Evolutionary conservation across 352 stramenopile genomes (phyloP).

Genomic region (Elongisporangium senticosum): DNA sequence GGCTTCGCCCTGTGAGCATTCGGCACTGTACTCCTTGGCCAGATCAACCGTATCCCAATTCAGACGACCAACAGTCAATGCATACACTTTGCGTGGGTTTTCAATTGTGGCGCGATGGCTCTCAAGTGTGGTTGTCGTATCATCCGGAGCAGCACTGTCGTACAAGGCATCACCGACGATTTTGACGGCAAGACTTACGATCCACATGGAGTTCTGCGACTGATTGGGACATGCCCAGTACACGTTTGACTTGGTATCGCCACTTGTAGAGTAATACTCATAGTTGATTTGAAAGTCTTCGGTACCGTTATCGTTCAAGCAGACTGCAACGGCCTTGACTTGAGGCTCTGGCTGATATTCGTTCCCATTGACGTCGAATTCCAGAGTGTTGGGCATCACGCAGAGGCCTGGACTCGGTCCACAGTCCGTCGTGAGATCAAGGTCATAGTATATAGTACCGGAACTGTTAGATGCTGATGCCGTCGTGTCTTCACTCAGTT

Average conservation of each 20-base stretch:
- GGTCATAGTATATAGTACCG: slow-evolving; percentile 7
- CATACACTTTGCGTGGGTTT: slow-evolving; percentile 38
- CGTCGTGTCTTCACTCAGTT: slow-evolving; percentile 4
- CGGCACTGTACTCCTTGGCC: slow-evolving; percentile 28
- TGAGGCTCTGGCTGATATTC: slow-evolving; percentile 22
- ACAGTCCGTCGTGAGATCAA: slow-evolving; percentile 11
- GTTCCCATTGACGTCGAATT: slow-evolving; percentile 8
- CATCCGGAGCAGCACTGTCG: neutral
- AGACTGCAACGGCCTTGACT: slow-evolving; percentile 32
- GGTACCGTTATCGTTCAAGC: slow-evolving; percentile 19
- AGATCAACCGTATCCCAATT: slow-evolving; percentile 35
- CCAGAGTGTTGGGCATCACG: slow-evolving; percentile 7
- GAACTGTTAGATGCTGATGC: slow-evolving; percentile 5
- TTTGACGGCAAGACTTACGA: slow-evolving; percentile 34
- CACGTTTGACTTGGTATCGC: no score
- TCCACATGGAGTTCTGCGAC: slow-evolving; percentile 35
- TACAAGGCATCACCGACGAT: slow-evolving; percentile 32
- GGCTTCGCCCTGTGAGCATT: slow-evolving; percentile 10
- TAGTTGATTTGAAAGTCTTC: slow-evolving; percentile 25
- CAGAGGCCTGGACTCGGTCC: slow-evolving; percentile 21
- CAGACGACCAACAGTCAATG: slow-evolving; percentile 36
- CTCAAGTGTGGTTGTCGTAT: slow-evolving; percentile 10
- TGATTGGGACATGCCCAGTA: slow-evolving; percentile 16
- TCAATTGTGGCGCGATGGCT: slow-evolving; percentile 8
- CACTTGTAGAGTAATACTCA: slow-evolving; percentile 8